phyloP scores from a whole-genome alignment of 176 grass and related monocot genomes.

The Eleusine coracana region DNA sequence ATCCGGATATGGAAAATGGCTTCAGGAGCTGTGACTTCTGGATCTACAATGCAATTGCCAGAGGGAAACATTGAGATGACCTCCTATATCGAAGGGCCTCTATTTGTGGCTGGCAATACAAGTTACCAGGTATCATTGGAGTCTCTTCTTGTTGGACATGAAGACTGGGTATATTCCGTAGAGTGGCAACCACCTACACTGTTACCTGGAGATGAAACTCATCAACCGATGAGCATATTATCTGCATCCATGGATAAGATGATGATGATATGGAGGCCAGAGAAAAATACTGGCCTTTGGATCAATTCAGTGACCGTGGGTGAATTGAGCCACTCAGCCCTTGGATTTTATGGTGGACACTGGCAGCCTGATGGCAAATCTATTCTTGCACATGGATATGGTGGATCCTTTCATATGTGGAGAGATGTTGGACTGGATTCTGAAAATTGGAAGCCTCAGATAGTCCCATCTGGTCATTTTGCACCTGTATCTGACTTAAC shows the following conservation, averaged over 20 bases:
- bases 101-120: slow-evolving; percentile 57
- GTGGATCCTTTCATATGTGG: slow-evolving; percentile 97
- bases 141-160: slow-evolving; percentile 90
- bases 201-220: slow-evolving; percentile 48
- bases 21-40: slow-evolving; percentile 47
- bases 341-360: slow-evolving; percentile 95
- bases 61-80: slow-evolving; percentile 69
- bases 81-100: slow-evolving; percentile 93
- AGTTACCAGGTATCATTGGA: slow-evolving; percentile 81
- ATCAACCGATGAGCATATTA: slow-evolving; percentile 86
- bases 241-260: slow-evolving; percentile 99
- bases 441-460: slow-evolving; percentile 89
- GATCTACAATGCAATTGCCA: slow-evolving; percentile 35
- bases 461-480: slow-evolving; percentile 95
- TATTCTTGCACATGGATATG: slow-evolving; percentile 92
- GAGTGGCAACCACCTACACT: slow-evolving; percentile 81
- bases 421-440: slow-evolving; percentile 71
- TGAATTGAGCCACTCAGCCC: slow-evolving; percentile 85
- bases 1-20: slow-evolving; percentile 92
- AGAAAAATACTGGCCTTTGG: slow-evolving; percentile 89
- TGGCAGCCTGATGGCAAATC: slow-evolving; percentile 78
- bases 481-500: slow-evolving; percentile 81
- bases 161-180: slow-evolving; percentile 98
- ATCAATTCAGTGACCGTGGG: slow-evolving; percentile 89
- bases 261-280: slow-evolving; percentile 98